Percentiles rank a stretch among this genome's conserved stretches.
Conservation (phyloP, 495 filamentous ascomycete genomes). For the Xylaria grammica region DNA sequence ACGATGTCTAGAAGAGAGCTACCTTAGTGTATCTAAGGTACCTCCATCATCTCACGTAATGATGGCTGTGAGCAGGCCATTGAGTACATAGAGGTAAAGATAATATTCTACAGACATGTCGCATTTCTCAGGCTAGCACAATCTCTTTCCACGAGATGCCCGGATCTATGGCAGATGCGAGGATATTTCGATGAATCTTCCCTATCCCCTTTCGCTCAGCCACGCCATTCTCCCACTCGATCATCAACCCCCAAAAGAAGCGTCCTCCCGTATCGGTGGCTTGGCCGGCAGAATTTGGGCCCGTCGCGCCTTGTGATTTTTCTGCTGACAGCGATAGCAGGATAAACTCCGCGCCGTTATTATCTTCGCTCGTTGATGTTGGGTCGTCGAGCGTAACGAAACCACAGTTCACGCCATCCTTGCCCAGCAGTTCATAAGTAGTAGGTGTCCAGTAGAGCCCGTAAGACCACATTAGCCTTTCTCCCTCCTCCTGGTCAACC, state of each 20-base stretch:
- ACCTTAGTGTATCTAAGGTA: neutral
- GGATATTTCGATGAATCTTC: slow-evolving; percentile 12
- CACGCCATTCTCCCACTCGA: slow-evolving; percentile 14
- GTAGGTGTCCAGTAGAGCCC: slow-evolving; percentile 19
- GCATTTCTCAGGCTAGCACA: slow-evolving; percentile 2
- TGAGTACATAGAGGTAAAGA: no score
- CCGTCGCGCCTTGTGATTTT: slow-evolving; percentile 11
- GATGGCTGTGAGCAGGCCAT: neutral
- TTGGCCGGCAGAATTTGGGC: neutral
- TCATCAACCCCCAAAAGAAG: slow-evolving; percentile 23
- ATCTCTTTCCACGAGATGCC: slow-evolving; percentile 23
- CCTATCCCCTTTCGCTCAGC: slow-evolving; percentile 23
- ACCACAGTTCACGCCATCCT: slow-evolving; percentile 7
- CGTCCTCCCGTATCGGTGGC: neutral
- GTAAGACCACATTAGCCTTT: slow-evolving; percentile 17
- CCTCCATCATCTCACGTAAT: slow-evolving; percentile 16
- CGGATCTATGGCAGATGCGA: neutral
- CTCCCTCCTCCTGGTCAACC: slow-evolving; percentile 15
- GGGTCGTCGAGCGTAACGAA: slow-evolving; percentile 23
- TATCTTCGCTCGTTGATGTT: neutral
- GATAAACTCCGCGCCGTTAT: slow-evolving; percentile 14
- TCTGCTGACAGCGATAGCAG: slow-evolving; percentile 17
- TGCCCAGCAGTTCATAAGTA: slow-evolving; percentile 11
- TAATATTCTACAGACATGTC: no score
- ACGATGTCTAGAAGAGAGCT: no score